phyloP scores from a whole-genome alignment of 1,139 yeast species.

The Lodderomyces parapsilosis region DNA sequence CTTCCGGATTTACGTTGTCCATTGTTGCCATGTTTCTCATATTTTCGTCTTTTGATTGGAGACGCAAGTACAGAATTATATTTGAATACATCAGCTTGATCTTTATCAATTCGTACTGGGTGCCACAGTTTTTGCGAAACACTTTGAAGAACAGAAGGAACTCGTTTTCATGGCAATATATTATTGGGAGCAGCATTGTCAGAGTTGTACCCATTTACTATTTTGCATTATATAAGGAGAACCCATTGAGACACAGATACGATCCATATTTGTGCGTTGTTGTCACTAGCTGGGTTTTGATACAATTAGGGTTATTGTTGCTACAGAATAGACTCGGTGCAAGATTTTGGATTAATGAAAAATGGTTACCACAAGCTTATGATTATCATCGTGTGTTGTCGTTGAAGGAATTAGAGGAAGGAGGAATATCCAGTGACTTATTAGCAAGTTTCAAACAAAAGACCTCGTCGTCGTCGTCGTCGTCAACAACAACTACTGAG shows the following conservation, averaged over 20 bases:
- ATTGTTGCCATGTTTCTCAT: conserved; percentile 60
- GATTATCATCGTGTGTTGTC: conserved; percentile 73
- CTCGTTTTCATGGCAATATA: conserved; percentile 69
- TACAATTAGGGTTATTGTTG: conserved; percentile 56
- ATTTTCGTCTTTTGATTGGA: conserved; percentile 64
- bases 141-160: conserved; percentile 68
- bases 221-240: conserved; percentile 43
- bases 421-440: conserved; percentile 46
- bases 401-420: conserved; percentile 57
- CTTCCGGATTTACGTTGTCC: conserved; percentile 58
- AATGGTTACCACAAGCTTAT: conserved; percentile 73
- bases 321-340: conserved; percentile 73
- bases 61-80: conserved; percentile 49
- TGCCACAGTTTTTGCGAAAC: conserved; percentile 87
- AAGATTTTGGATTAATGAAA: conserved; percentile 78
- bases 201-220: conserved; percentile 68
- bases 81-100: conserved; percentile 59
- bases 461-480: not conserved
- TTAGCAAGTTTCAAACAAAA: conserved; percentile 24
- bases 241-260: conserved; percentile 53
- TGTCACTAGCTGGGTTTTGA: conserved; percentile 49
- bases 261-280: conserved; percentile 50
- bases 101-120: conserved; percentile 71
- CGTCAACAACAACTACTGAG: conserved; percentile 11
- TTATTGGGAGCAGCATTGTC: conserved; percentile 62